phyloP scores from a whole-genome alignment of 257 asterid genomes.

The Cordia subcordata region DNA sequence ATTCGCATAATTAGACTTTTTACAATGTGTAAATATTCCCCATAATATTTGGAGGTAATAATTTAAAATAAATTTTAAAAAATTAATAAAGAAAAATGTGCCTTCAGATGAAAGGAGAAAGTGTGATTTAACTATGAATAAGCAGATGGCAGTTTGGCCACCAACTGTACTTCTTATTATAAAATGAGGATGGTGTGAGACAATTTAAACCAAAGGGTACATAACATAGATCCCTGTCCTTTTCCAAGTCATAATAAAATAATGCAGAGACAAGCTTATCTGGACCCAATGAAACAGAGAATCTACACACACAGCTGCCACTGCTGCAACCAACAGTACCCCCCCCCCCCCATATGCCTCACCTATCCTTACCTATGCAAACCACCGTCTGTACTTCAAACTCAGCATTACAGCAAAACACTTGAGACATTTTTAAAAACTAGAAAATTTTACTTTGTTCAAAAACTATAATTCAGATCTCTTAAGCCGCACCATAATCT shows the following conservation, averaged over 20 bases:
- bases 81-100: too few species aligned
- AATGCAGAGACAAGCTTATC: neutral
- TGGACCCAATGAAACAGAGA: neutral
- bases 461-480: neutral
- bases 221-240: neutral
- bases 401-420: neutral
- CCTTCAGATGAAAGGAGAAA: too few species aligned
- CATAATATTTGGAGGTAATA: too few species aligned
- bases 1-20: too few species aligned
- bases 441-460: neutral
- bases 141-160: too few species aligned
- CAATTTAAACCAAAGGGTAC: too few species aligned
- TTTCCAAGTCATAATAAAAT: neutral
- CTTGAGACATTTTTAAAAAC: too few species aligned
- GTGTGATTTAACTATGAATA: too few species aligned
- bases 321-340: neutral
- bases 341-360: neutral
- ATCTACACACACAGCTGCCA: neutral
- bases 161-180: too few species aligned
- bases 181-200: too few species aligned
- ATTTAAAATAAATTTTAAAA: too few species aligned
- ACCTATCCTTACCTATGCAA: neutral
- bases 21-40: too few species aligned
- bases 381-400: neutral
- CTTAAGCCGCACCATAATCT: neutral